Evolutionary conservation across 306 rosid genomes (phyloP).

Genomic region (Quercus agrifolia): DNA sequence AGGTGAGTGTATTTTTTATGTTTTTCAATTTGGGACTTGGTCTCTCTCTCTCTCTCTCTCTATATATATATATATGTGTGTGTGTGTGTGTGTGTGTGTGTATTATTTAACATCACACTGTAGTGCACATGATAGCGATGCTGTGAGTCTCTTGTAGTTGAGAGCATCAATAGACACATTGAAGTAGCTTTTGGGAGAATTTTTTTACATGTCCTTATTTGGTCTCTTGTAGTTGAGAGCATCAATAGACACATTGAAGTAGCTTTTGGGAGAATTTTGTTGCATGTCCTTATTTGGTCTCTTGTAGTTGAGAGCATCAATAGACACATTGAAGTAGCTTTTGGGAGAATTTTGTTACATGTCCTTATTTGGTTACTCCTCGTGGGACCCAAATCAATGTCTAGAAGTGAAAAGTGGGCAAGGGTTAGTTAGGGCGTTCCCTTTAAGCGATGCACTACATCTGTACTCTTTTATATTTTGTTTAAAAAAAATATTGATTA

Average conservation of each 20-base stretch:
- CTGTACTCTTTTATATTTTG: too few relatives aligned
- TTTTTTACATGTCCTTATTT: background rate
- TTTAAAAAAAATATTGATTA: too few relatives aligned
- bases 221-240: background rate
- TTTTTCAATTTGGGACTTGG: conserved; percentile 6
- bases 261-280: background rate
- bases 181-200: background rate
- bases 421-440: too few relatives aligned
- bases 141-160: background rate
- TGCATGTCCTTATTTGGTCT: background rate
- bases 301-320: background rate
- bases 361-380: background rate
- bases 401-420: background rate
- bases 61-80: too few relatives aligned
- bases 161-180: background rate
- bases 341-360: background rate
- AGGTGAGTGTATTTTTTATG: conserved; percentile 41
- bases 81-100: background rate
- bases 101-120: background rate
- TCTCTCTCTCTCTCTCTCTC: background rate
- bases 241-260: background rate
- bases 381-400: background rate
- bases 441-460: too few relatives aligned
- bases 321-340: background rate
- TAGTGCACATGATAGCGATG: background rate